Evolutionary conservation across 225 moss, liverwort and hornwort species (phyloP).

Genomic region (Asterella californica): DNA sequence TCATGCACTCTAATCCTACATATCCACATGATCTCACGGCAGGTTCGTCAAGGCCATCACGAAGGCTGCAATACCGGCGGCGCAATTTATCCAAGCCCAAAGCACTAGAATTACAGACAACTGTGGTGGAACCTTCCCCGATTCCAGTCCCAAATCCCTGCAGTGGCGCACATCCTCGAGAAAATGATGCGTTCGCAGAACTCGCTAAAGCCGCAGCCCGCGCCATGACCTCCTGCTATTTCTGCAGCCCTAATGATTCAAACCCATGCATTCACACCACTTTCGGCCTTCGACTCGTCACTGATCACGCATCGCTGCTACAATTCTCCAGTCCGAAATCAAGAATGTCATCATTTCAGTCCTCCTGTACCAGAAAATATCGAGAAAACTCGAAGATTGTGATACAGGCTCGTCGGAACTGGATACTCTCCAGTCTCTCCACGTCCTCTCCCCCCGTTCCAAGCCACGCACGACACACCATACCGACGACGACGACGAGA

Average conservation of each 20-base stretch:
- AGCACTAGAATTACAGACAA: slow-evolving; percentile 17
- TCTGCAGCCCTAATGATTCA: neutral
- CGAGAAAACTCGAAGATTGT: no score
- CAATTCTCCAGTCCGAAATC: no score
- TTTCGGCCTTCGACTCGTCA: neutral
- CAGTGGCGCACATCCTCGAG: slow-evolving; percentile 9
- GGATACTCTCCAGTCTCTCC: no score
- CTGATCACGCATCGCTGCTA: no score
- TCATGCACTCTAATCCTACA: neutral
- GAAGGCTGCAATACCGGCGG: neutral
- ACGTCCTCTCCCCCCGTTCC: no score
- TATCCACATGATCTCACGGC: neutral
- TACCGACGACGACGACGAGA: no score
- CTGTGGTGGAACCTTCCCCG: slow-evolving; percentile 18
- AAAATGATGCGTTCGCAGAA: slow-evolving; percentile 19
- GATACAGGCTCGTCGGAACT: no score
- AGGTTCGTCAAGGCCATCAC: neutral
- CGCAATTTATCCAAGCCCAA: slow-evolving; percentile 1
- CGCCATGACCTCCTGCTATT: neutral
- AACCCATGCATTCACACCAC: neutral
- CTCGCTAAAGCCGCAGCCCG: slow-evolving; percentile 26
- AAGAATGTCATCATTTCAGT: no score
- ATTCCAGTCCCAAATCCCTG: slow-evolving; percentile 21
- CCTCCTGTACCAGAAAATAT: no score
- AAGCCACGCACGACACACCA: no score